Conservation (phyloP, 345 rosid species). For the Populus simonii region DNA sequence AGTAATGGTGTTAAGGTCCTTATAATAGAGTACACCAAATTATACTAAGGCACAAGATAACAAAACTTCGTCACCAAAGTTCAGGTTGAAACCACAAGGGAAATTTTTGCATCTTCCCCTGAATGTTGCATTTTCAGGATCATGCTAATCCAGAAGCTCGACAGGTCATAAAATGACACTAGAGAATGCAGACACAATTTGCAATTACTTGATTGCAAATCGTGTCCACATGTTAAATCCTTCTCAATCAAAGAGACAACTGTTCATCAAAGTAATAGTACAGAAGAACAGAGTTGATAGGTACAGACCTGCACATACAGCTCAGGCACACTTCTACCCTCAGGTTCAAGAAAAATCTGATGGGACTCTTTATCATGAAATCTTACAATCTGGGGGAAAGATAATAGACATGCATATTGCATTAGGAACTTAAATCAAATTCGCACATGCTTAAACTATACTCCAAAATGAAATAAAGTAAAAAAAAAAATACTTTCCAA, state of each 20-base stretch:
- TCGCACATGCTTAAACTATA: background rate
- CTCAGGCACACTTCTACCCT: slow-evolving; percentile 93
- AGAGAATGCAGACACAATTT: too few species aligned
- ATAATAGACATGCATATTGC: background rate
- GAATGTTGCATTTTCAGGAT: too few species aligned
- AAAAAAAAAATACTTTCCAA: background rate
- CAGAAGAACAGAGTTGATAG: background rate
- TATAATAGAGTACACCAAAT: too few species aligned
- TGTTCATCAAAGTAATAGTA: background rate
- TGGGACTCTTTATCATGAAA: slow-evolving; percentile 95
- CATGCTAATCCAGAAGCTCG: too few species aligned
- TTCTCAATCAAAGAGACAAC: background rate
- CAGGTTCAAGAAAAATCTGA: slow-evolving; percentile 98
- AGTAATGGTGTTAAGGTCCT: too few species aligned
- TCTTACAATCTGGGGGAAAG: slow-evolving; percentile 65
- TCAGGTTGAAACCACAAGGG: too few species aligned
- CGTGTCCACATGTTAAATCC: background rate
- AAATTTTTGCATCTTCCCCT: too few species aligned
- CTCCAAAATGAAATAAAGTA: background rate
- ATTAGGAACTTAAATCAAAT: background rate
- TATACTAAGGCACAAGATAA: too few species aligned
- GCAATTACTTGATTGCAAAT: background rate
- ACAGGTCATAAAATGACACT: too few species aligned
- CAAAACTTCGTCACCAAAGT: too few species aligned
- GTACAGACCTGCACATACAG: slow-evolving; percentile 83